Base-by-base conservation (phyloP, 1,139 yeast species). In the Ogataea hybrid region DNA sequence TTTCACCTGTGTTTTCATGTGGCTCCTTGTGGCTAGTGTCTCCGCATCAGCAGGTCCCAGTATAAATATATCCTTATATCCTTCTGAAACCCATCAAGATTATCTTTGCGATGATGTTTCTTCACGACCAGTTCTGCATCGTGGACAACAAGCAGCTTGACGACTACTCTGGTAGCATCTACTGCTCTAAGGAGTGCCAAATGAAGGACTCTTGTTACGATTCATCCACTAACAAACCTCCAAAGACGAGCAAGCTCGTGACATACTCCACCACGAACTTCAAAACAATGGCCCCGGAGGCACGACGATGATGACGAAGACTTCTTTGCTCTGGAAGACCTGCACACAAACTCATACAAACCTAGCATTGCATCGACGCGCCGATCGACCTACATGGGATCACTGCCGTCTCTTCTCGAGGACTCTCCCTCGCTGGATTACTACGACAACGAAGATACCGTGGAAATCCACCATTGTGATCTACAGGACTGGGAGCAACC, bases 51-150 rank as follows among this genome's bases (percentile, higher is more conserved):
- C 18, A 9, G 12, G 22, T 22, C n/a, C 32, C 20, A 29, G 29
- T 37, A 41, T 36, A 43, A 29, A 34, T 35, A 34, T 25, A 20
- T 22, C 28, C 21, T 28, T 23, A 15, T 17, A 22, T 28, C 31
- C 25, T 20, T 20, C 22, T 29, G 12, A 18, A 10, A 11, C 15
- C 7, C 9, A 6, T 28, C 3, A 7, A 22, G 17, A 28, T n/a
- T 20, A 18, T 20, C 10, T 20, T 17, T 30, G 22, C 44, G 41
- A 48, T 20, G 21, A 32, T 52, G 27, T 52, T 52, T 32, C 49
- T 41, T 30, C 55, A 51, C 39, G 57, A 52, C 37, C 43, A 46
- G 8, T 50, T 47, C 29, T 52, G 57, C 53, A 50, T 52, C 37
- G 51, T 52, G 29, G 57, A 52, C 37, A 51, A 44, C 47, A 49